Conservation (phyloP, 225 moss, liverwort and hornwort genomes). For the Polytrichum formosum region DNA sequence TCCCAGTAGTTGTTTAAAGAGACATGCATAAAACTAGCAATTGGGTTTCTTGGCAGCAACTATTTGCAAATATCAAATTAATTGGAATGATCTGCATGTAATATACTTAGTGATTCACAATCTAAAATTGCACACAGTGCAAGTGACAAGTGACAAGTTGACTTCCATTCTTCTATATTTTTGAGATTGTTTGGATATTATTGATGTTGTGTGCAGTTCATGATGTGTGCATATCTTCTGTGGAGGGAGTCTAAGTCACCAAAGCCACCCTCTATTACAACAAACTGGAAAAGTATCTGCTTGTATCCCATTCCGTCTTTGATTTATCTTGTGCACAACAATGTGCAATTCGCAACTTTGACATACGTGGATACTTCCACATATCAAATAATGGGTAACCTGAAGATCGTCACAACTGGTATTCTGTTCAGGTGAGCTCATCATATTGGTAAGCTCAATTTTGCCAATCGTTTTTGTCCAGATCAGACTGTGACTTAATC, state of each 20-base stretch:
- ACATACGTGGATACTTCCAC: constrained; percentile 91
- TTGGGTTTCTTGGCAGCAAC: not conserved
- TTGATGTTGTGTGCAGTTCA: constrained; percentile 41
- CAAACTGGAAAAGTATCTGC: constrained; percentile 64
- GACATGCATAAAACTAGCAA: not conserved
- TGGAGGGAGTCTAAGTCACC: constrained; percentile 65
- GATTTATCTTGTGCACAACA: constrained; percentile 87
- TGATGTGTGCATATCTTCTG: constrained; percentile 61
- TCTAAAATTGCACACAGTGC: too few relatives aligned
- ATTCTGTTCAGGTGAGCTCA: constrained; percentile 66
- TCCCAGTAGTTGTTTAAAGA: not conserved
- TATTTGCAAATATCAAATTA: not conserved
- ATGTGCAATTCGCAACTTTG: constrained; percentile 83
- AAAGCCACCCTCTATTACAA: constrained; percentile 36
- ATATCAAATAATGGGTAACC: constrained; percentile 90
- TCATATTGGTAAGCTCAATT: too few relatives aligned
- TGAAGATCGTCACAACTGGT: constrained; percentile 92
- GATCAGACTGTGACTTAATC: too few relatives aligned
- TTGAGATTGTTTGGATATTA: too few relatives aligned
- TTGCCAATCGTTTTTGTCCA: too few relatives aligned
- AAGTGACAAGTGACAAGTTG: too few relatives aligned
- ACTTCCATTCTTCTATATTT: too few relatives aligned
- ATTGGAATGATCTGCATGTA: too few relatives aligned
- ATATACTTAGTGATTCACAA: too few relatives aligned
- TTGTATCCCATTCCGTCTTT: constrained; percentile 80